Evolutionary conservation across 2,329 filamentous ascomycete genomes (phyloP), one percentile per base, ranked within the genome.

Genomic region (Aotearoamyces nothofagi): DNA sequence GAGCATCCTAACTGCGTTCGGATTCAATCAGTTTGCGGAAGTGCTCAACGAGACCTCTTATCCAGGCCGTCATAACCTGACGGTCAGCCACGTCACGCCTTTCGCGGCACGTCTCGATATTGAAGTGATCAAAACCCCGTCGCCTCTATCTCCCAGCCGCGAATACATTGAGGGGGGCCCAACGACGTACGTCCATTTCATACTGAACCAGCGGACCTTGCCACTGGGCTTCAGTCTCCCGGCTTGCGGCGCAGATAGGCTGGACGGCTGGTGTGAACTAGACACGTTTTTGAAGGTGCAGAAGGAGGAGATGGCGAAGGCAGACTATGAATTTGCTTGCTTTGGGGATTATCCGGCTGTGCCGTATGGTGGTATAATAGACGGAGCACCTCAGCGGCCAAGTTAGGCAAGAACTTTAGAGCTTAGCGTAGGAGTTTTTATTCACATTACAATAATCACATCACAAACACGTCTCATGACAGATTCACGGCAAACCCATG

Each of bases 181-280:
- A 42, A 82, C 75, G 0, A 68, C 57, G 30, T 84, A 84, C 47
- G 60, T 84, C 5, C 78, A 82, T 48, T 79, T 84, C 42, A 52
- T 82, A 3, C 60, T 82, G 24, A 82, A 82, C 47, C 77, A 82
- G 52, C 60, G 79, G 16, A 84, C 78, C 0, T 43, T 84, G 1
- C 78, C 78, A 2, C 55, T 84, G 1, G 73, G 77, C 5, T 51
- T 51, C 34, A 81, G 72, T 43, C 73, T 80, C 35, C 51, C 64
- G 1, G 66, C 71, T 33, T 84, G 79, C 41, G 75, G 67, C 22
- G 52, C 40, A 2, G 46, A 60, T 8, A 55, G 78, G 4, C 64
- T 72, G 24, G 79, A 84, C 48, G 79, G 78, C 1, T 84, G 79
- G 78, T 84, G 79, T 46, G 77, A 83, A 45, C 49, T 84, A 27